phyloP scores from a whole-genome alignment of 208 protist species.

The Porcisia deanei region DNA sequence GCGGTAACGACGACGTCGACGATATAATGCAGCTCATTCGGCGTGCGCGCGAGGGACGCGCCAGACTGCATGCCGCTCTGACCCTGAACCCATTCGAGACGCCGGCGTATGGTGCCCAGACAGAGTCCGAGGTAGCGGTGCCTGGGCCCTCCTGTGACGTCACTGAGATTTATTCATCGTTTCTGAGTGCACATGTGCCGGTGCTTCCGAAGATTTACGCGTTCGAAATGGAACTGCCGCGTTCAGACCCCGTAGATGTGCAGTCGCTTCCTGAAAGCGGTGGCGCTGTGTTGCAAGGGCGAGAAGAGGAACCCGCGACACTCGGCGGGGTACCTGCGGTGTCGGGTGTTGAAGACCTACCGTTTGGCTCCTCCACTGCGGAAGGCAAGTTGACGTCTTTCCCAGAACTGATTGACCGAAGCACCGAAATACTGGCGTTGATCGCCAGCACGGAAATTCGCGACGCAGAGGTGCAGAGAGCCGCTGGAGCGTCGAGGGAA shows the following conservation, averaged over 20 bases:
- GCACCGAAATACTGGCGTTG: slow-evolving; percentile 30
- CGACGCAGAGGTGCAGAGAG: slow-evolving; percentile 17
- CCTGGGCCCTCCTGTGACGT: not conserved
- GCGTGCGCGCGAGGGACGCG: slow-evolving; percentile 11
- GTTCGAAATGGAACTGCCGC: slow-evolving; percentile 55
- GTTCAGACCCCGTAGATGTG: not conserved
- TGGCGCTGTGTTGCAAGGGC: not conserved
- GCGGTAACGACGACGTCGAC: slow-evolving; percentile 25
- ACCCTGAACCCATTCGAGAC: not conserved
- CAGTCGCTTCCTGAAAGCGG: not conserved
- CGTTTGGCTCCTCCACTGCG: not conserved
- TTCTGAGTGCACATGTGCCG: too few species aligned
- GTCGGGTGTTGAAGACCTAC: too few species aligned
- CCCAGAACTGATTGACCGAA: slow-evolving; percentile 14
- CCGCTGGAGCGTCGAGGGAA: slow-evolving; percentile 13
- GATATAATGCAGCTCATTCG: slow-evolving; percentile 37
- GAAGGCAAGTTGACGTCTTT: slow-evolving; percentile 6
- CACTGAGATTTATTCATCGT: not conserved
- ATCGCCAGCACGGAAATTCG: slow-evolving; percentile 27
- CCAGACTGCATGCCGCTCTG: slow-evolving; percentile 6
- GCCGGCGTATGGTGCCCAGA: too few species aligned
- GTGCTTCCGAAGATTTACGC: slow-evolving; percentile 39
- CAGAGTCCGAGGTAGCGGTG: not conserved
- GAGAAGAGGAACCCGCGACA: not conserved
- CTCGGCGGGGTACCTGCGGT: not conserved